Base-by-base conservation (phyloP, 108 stramenopile species). In the Pseudonitzschia delicatissima region DNA sequence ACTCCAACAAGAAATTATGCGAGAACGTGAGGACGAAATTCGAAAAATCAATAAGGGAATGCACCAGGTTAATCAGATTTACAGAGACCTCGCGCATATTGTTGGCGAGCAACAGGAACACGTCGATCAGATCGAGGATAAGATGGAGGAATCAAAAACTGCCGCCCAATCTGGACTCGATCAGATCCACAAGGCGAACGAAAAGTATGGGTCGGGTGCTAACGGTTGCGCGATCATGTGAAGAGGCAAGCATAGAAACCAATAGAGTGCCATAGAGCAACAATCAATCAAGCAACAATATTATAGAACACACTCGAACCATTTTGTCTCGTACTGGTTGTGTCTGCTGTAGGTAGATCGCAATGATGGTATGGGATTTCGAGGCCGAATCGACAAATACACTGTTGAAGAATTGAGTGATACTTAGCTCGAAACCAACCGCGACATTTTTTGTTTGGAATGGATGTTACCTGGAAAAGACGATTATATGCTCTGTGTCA, bases 21-120 rank as follows among this genome's bases (percentile, higher is more conserved):
- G 89, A 8, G 94, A 95, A 68, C 79, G 94, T 5, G 94, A 95
- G 67, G 84, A 88, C 63, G 94, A 95, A 76, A 88, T 95, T 59
- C 75, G 84, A 27, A 85, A 82, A 31, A 95, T 95, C 64, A 90
- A 95, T 66, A 77, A 85, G 61, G 84, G 86, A 18, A 92, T 95
- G 89, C 87, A 91, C 71, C 81, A 81, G 37, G 94, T 95, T 45
- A 95, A 95, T 77, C 89, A 95, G 73, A 95, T 95, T 39, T 95
- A 92, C 87, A 88, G 88, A 70, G 90, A 95, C 72, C 66, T 95
- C 52, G 94, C 91, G 0, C 79, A 88, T 51, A 78, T 95, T 62
- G 94, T 95, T 5, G 88, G 84, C 35, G 66, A 62, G 25, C 94
- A 95, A 66, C 94, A 95, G 64, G 94, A 90, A 45, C 86, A 92